Base-by-base conservation (phyloP, 345 rosid species). In the Pistacia vera region DNA sequence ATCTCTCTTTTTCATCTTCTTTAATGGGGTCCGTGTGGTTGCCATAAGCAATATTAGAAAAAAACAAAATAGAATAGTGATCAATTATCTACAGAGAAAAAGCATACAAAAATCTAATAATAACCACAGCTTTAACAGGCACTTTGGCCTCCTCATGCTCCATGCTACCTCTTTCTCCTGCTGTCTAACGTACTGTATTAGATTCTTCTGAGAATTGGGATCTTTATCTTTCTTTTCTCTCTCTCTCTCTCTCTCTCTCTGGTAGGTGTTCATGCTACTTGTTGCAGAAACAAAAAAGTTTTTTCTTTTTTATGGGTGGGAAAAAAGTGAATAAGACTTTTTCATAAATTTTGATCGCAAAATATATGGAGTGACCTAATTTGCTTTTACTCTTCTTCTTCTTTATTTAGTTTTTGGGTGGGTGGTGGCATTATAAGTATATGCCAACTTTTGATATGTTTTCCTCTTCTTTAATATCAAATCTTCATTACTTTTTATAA, bases 11-110 rank as follows among this genome's bases (percentile, higher is more conserved):
- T 49, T 62, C 46, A 18, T 73, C 68, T 33, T 11, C 25, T 54
- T 74, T 52, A 33, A 63, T 64, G 70, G 77, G 51, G 6, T 51
- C 63, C 77, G 77, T 52, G 77, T 74, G 77, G 52, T 25, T 52
- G 35, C 77, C 77, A 64, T 28, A 22, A 51, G 70, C 54, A 28
- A 36, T 35, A 10, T 9, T 9, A 11, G 17, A 38, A 36, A 18
- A n/a, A 18, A 41, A 18, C 4, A 13, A 16, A 25, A 11, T 22
- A 12, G 33, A 0, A 20, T 4, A 16, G 41, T 58, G 20, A 8
- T 20, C 65, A 71, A 4, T 46, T 17, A 55, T 17, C 28, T 69
- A 33, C 52, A 55, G 46, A 5, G 1, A 41, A 41, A 41, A 41
- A 41, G 9, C 46, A 41, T 41, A 7, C 9, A 41, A 41, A 41